Conservation (phyloP, 2,329 filamentous ascomycete species). For the Phialophora expanda region DNA sequence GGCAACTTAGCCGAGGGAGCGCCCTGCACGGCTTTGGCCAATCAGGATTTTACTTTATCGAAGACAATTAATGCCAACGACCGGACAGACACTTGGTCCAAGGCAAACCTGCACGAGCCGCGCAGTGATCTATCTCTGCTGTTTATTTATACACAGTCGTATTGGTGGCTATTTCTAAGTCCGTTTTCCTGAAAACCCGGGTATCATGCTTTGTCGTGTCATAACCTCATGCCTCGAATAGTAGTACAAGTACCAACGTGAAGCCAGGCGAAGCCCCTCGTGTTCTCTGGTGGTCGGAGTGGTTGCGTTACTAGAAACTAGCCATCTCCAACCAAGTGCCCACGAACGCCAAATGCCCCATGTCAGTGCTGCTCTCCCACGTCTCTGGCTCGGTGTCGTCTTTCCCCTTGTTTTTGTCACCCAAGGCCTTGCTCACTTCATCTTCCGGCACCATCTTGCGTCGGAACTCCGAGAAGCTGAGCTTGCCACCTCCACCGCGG, state of each 20-base stretch:
- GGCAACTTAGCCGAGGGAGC: no score
- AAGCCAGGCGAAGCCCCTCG: not conserved
- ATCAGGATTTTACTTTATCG: not conserved
- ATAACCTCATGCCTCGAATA: not conserved
- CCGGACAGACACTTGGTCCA: not conserved
- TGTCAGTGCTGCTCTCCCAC: conserved; percentile 38
- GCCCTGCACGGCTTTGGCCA: no score
- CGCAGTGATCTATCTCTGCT: not conserved
- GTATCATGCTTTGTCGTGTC: not conserved
- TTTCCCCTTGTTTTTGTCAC: conserved; percentile 17
- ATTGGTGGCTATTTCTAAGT: not conserved
- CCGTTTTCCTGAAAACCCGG: not conserved
- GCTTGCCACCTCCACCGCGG: conserved; percentile 76
- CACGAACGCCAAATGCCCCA: conserved; percentile 61
- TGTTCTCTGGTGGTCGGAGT: not conserved
- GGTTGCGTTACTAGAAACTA: conserved; percentile 53
- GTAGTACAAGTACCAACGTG: not conserved
- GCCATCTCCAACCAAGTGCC: conserved; percentile 87
- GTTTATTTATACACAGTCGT: not conserved
- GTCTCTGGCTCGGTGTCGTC: conserved; percentile 18
- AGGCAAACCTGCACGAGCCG: not conserved
- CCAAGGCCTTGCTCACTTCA: conserved; percentile 20
- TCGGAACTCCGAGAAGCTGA: conserved; percentile 82
- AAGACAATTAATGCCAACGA: not conserved
- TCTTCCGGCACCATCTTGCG: conserved; percentile 70